A percentile compares a stretch with the other conserved stretches of the same genome.
These are phyloP conservation scores for Pseudocercospora eumusae DNA, from an alignment of 2,329 filamentous ascomycete species.

Conservation along the genomic window DNA sequence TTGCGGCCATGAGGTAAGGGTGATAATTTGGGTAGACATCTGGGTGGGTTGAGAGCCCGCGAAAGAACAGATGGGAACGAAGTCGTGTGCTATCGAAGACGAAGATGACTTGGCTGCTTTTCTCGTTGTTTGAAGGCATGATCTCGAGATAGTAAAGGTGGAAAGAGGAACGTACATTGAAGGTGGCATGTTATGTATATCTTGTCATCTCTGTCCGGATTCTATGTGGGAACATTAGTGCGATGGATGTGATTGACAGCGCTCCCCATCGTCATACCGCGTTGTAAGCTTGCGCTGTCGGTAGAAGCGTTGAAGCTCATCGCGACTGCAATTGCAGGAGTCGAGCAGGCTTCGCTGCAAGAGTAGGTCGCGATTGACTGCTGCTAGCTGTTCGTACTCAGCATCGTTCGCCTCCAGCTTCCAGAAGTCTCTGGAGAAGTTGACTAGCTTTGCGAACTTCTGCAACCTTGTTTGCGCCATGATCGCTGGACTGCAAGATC, in stretches of 20 bases:
- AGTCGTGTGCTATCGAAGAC: conserved; percentile 18
- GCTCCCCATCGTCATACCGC: too few species aligned
- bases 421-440: not conserved
- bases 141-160: too few species aligned
- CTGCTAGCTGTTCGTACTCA: not conserved
- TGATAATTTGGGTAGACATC: conserved; percentile 11
- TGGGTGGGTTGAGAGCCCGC: conserved; percentile 17
- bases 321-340: not conserved
- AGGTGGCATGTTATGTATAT: too few species aligned
- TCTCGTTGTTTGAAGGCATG: too few species aligned
- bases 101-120: not conserved
- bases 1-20: conserved; percentile 13
- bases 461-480: not conserved
- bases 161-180: too few species aligned
- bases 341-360: not conserved
- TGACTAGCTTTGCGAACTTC: not conserved
- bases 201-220: too few species aligned
- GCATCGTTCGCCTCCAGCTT: not conserved
- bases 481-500: not conserved
- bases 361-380: not conserved
- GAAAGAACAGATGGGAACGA: conserved; percentile 22
- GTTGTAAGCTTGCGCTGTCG: not conserved
- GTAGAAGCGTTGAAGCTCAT: not conserved
- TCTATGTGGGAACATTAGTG: too few species aligned
- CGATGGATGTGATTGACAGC: too few species aligned